phyloP scores from a whole-genome alignment of 2,329 filamentous ascomycete species.

The Phaeomoniella chlamydospora region DNA sequence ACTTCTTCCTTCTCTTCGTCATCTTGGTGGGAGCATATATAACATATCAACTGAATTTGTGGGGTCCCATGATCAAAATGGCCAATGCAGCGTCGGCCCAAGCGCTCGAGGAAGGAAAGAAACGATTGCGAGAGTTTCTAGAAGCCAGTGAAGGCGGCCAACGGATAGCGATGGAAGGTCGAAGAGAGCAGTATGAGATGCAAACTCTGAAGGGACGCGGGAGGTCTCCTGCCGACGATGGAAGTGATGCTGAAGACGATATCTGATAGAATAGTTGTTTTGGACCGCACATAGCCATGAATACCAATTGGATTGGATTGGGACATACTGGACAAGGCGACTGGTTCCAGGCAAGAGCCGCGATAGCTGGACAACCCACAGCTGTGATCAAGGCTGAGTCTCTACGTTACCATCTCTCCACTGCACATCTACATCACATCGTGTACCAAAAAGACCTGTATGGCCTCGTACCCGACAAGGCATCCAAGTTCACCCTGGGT shows the following conservation, averaged over 20 bases:
- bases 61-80: constrained; percentile 94
- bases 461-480: no score
- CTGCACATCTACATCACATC: no score
- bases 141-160: constrained; percentile 68
- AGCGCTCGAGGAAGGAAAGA: constrained; percentile 81
- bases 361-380: no score
- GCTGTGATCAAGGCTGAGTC: no score
- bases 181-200: constrained; percentile 52
- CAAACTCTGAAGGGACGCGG: constrained; percentile 18
- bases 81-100: constrained; percentile 75
- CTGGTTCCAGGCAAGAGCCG: no score
- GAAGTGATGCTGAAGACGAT: constrained; percentile 19
- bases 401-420: no score
- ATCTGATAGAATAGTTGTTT: no score
- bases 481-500: no score
- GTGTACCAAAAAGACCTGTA: no score
- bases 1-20: constrained; percentile 79
- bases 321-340: no score
- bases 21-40: constrained; percentile 66
- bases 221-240: constrained; percentile 8
- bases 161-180: constrained; percentile 22
- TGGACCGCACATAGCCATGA: no score
- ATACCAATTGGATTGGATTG: no score
- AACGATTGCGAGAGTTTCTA: constrained; percentile 78
- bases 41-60: constrained; percentile 85